A percentile compares a stretch with the other conserved stretches of the same genome.
phyloP scores from a whole-genome alignment of 305 asterid species.

The Striga hermonthica region DNA sequence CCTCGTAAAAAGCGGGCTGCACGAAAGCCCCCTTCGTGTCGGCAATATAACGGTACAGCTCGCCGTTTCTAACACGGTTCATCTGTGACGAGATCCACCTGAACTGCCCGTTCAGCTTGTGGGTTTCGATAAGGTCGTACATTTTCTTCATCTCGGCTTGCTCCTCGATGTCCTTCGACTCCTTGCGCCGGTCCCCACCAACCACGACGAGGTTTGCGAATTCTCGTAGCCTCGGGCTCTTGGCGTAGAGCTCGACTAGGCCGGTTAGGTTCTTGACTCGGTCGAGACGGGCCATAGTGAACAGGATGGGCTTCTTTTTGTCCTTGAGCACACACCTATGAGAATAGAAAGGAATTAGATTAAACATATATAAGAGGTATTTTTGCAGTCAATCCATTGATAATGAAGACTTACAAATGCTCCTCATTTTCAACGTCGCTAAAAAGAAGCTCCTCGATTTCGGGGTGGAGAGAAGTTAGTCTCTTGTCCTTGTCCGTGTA shows the following conservation, averaged over 20 bases:
- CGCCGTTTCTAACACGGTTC: conserved; percentile 83
- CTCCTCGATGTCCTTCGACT: conserved; percentile 76
- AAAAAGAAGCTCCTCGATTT: conserved; percentile 69
- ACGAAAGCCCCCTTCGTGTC: conserved; percentile 67
- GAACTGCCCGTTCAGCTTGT: conserved; percentile 69
- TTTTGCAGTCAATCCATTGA: neutral
- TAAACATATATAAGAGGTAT: neutral
- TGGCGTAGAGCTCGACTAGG: conserved; percentile 69
- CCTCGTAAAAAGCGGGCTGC: conserved; percentile 84
- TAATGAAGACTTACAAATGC: conserved; percentile 50
- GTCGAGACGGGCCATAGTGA: conserved; percentile 86
- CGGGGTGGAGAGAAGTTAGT: conserved; percentile 58
- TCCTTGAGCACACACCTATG: conserved; percentile 67
- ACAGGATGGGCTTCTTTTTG: conserved; percentile 64
- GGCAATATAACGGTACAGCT: conserved; percentile 75
- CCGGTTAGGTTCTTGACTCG: conserved; percentile 76
- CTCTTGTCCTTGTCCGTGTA: conserved; percentile 63
- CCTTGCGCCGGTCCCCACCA: conserved; percentile 73
- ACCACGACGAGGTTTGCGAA: conserved; percentile 64
- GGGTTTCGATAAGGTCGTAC: conserved; percentile 58
- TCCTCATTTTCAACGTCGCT: conserved; percentile 72
- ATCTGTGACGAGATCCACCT: conserved; percentile 86
- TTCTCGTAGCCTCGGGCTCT: conserved; percentile 61
- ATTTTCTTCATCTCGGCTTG: conserved; percentile 75
- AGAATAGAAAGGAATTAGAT: neutral